Evolutionary conservation across 2,329 filamentous ascomycete species (phyloP), one percentile per base, ranked within the genome.

Genomic region (Paecilomyces sp.): DNA sequence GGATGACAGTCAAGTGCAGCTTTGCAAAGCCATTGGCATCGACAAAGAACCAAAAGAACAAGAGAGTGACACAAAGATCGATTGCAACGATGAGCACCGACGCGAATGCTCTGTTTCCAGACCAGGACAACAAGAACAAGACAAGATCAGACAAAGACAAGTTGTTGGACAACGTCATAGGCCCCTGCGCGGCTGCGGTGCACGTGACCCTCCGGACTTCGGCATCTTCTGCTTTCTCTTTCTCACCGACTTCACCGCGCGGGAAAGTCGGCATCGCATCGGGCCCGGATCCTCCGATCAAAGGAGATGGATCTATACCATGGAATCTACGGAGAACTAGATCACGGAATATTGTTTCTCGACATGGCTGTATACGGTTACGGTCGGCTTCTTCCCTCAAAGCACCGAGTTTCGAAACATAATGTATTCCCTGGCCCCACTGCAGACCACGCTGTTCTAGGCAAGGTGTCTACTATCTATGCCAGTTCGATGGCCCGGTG

Each of bases 1-100:
- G 47, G 64, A 65, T 56, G 54, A 34, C 47, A 60, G 41, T 47
- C 41, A 47, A 47, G 41, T 47, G 41, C 5, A 22, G 7, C 41
- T 47, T 9, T 18, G 18, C 41, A 18, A 47, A 47, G 41, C 41
- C 41, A 47, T 47, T 47, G 41, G n/a, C 41, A 47, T 47, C 13
- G 15, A 18, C 15, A 6, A 15, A 47, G 41, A 9, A 47, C 41
- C 6, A 33, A 47, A 47, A 9, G n/a, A 47, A 47, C 36, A 15
- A 7, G 13, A 18, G 13, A 9, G 31, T 8, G 15, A 47, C 41
- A 47, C 41, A 47, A 18, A 2, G 41, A 47, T 22, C 1, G n/a
- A 47, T 47, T 22, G 41, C 41, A 18, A n/a, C 15, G 36, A 41
- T 41, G 36, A 41, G 36, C 22, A 22, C 22, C 22, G 22, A 22